Evolutionary conservation across 1,139 yeast species (phyloP), one percentile per base, ranked within the genome.

Genomic region (Kodamaea fungicola): DNA sequence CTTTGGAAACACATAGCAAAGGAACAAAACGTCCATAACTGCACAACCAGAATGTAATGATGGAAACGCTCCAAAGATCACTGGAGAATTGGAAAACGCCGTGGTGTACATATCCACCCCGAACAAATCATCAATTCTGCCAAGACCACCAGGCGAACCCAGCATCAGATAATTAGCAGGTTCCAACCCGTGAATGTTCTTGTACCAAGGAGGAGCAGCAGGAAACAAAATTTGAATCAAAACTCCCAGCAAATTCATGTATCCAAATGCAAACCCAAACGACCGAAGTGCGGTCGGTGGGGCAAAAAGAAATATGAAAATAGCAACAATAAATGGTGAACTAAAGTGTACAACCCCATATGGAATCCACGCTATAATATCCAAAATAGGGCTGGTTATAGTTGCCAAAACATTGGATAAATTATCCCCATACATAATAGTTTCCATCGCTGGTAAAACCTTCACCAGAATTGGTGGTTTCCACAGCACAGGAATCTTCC

Each of bases 161-260:
- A 74, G 74, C 96, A 92, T 90, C 38, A 83, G 69, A 61, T 94
- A 92, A 61, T 88, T 79, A 6, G 98, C 98, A 16, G 96, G 95
- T 44, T 80, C 80, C 45, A 90, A 73, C 1, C 96, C 97, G 57
- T 92, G 82, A 37, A 82, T 62, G 46, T 78, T 79, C 58, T 89
- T 89, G 60, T 94, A 92, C 99, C 99, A 92, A 26, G 99, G 99
- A 25, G 99, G 96, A 42, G 98, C 97, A 35, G 95, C 88, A 3
- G 98, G 97, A 59, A 88, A 89, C 22, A 80, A 49, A 46, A 88
- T 74, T 64, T 92, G 98, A 42, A 78, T 76, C 33, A 70, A 56
- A 19, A 92, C 97, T 31, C 97, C 98, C 34, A 78, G 57, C 49
- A 89, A 67, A 62, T 90, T 92, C 94, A 92, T 85, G 67, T 86